phyloP scores from a whole-genome alignment of 768 basidiomycete genomes.

The Astraeus odoratus region DNA sequence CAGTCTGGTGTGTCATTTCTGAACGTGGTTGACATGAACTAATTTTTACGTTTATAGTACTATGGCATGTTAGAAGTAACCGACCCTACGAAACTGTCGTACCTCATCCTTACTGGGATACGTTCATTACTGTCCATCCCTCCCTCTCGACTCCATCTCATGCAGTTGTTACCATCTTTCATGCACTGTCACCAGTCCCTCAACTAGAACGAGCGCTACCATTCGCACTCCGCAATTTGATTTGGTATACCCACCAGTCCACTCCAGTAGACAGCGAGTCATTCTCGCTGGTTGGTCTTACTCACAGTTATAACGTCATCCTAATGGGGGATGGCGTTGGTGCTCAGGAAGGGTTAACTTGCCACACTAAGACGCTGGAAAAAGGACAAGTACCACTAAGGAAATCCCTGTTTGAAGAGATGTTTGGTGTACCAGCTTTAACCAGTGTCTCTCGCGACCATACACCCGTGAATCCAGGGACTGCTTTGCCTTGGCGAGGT shows the following conservation, averaged over 20 bases:
- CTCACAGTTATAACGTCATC: constrained; percentile 55
- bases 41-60: constrained; percentile 37
- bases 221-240: constrained; percentile 50
- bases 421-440: constrained; percentile 80
- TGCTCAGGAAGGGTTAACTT: constrained; percentile 36
- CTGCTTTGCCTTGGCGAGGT: constrained; percentile 29
- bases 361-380: constrained; percentile 33
- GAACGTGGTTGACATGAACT: background rate
- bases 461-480: constrained; percentile 6
- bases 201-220: constrained; percentile 44
- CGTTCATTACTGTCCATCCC: constrained; percentile 51
- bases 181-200: constrained; percentile 38
- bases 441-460: constrained; percentile 17
- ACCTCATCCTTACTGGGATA: constrained; percentile 48
- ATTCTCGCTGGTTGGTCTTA: constrained; percentile 66
- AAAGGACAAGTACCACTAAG: constrained; percentile 25
- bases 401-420: constrained; percentile 79
- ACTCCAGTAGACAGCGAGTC: constrained; percentile 24
- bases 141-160: constrained; percentile 24
- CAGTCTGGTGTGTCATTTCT: constrained; percentile 44
- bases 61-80: constrained; percentile 45
- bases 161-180: constrained; percentile 45
- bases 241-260: constrained; percentile 32
- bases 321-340: constrained; percentile 57
- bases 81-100: constrained; percentile 39